A percentile compares a stretch with the other conserved stretches of the same genome.
These are phyloP conservation scores for Blastocystis sp. DNA, from an alignment of 352 stramenopile genomes.

Conservation along the genomic window DNA sequence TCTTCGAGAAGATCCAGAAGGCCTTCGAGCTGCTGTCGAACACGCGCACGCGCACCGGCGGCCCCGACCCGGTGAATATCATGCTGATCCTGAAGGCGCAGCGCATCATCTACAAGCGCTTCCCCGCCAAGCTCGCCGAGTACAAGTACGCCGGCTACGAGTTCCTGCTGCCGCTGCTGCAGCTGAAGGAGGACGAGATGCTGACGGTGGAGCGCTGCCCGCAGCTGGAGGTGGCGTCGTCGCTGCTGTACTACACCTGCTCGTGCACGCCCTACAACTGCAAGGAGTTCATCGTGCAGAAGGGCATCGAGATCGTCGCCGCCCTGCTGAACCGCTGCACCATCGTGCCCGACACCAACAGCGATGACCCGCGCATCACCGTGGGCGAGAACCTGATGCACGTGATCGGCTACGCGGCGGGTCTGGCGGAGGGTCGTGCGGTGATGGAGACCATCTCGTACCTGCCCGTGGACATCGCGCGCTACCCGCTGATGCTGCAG, in stretches of 20 bases:
- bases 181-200: constrained; percentile 58
- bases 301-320: constrained; percentile 73
- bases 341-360: constrained; percentile 54
- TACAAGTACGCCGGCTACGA: constrained; percentile 77
- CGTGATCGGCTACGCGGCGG: constrained; percentile 65
- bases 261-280: constrained; percentile 73
- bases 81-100: constrained; percentile 75
- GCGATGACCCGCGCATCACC: constrained; percentile 75
- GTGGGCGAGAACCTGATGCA: constrained; percentile 75
- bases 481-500: constrained; percentile 66
- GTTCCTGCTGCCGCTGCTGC: constrained; percentile 62
- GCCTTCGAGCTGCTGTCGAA: constrained; percentile 79
- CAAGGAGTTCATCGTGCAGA: constrained; percentile 75
- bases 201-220: constrained; percentile 67
- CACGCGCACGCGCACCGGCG: constrained; percentile 61
- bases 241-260: constrained; percentile 74
- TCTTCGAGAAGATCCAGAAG: constrained; percentile 81
- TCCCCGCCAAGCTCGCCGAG: constrained; percentile 55
- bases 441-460: constrained; percentile 67
- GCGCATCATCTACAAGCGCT: constrained; percentile 76
- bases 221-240: constrained; percentile 57
- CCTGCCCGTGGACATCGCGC: constrained; percentile 65
- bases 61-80: constrained; percentile 75
- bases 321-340: constrained; percentile 46
- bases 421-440: constrained; percentile 60